A percentile compares a stretch with the other conserved stretches of the same genome.
Evolutionary conservation across 805 yeast genomes (phyloP).

Genomic region (Phaffomyces opuntiae): DNA sequence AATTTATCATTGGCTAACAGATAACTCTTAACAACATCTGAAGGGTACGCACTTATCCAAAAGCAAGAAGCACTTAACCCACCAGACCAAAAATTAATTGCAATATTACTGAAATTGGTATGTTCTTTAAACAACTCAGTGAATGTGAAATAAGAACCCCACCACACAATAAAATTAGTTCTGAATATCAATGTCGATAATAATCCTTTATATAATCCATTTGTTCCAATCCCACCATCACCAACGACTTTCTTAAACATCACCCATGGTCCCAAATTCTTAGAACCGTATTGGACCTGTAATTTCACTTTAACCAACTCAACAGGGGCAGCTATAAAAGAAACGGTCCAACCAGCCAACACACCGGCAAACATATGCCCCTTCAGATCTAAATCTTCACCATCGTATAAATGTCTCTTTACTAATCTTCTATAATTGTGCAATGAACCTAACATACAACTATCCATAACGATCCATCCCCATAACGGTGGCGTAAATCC

Average conservation of each 20-base stretch:
- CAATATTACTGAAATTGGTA: constrained; percentile 58
- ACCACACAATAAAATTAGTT: constrained; percentile 82
- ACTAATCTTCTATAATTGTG: constrained; percentile 68
- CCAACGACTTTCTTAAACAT: constrained; percentile 54
- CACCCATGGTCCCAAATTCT: constrained; percentile 69
- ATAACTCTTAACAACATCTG: constrained; percentile 82
- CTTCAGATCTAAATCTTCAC: constrained; percentile 57
- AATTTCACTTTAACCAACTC: constrained; percentile 84
- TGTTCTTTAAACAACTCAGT: constrained; percentile 60
- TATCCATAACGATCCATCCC: constrained; percentile 94
- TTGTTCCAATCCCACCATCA: constrained; percentile 46
- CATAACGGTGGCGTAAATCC: constrained; percentile 91
- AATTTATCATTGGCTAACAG: constrained; percentile 73
- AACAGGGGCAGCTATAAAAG: constrained; percentile 93
- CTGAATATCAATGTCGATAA: constrained; percentile 84
- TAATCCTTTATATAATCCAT: constrained; percentile 75
- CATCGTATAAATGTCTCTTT: constrained; percentile 53
- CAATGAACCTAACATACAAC: constrained; percentile 81
- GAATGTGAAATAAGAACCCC: constrained; percentile 86
- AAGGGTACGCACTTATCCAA: constrained; percentile 86
- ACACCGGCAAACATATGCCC: constrained; percentile 80
- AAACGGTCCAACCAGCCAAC: constrained; percentile 80
- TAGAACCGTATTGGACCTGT: constrained; percentile 84
- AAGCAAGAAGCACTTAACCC: constrained; percentile 82
- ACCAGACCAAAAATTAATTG: constrained; percentile 87